These are phyloP conservation scores for Quercus tomentella DNA, from an alignment of 331 rosid genomes.

Conservation along the genomic window DNA sequence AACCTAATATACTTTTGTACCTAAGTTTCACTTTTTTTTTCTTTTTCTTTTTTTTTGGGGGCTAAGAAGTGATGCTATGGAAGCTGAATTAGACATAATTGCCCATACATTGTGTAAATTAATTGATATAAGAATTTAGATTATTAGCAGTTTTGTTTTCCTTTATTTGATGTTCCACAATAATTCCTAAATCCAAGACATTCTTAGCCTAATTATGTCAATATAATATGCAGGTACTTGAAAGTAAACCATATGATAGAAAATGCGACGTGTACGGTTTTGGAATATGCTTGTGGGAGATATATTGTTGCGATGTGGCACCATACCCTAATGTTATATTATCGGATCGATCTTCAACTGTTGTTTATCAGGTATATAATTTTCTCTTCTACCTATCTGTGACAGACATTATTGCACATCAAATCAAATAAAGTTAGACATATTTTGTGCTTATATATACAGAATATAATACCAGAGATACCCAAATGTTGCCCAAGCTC, in stretches of 20 bases:
- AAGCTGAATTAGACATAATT: not conserved
- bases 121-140: not conserved
- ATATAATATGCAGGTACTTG: conserved; percentile 3
- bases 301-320: conserved; percentile 1
- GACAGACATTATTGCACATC: not conserved
- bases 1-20: too few relatives aligned
- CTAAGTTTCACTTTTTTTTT: too few relatives aligned
- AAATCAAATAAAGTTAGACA: not conserved
- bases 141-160: not conserved
- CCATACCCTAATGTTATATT: not conserved
- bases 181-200: too few relatives aligned
- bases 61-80: not conserved
- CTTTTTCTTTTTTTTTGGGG: fast-evolving
- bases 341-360: not conserved
- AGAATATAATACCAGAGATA: conserved; percentile 8
- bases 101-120: not conserved
- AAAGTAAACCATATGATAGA: not conserved
- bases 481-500: conserved; percentile 13
- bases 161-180: not conserved
- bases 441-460: not conserved
- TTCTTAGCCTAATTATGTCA: too few relatives aligned
- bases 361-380: not conserved
- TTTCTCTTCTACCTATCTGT: too few relatives aligned
- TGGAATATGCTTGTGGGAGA: conserved; percentile 21
- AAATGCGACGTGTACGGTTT: conserved; percentile 17